Base-by-base conservation (phyloP, 2,329 filamentous ascomycete genomes). In the Triangularia verruculosa region DNA sequence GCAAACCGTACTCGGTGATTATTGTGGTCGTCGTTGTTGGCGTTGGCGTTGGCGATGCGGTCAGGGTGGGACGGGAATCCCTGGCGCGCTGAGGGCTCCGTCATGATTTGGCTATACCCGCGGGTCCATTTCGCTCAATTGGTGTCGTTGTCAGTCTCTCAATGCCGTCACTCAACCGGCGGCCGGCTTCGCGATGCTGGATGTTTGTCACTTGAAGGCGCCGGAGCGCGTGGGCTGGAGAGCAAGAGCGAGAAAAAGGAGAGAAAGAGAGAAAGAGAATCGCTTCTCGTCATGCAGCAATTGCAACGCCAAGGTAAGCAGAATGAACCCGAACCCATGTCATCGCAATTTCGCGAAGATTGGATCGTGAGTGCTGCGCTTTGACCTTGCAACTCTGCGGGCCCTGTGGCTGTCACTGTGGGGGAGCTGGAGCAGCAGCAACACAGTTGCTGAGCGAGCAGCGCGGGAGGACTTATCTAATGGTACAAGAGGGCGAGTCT, bases 341-440 rank as follows among this genome's bases (percentile, higher is more conserved):
- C 66, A 57, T 47, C 43, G 61, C 60, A 68, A 68, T 68, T 59
- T 68, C 62, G 62, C 64, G 43, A 67, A 67, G 64, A 62, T 65
- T 65, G 61, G 34, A 59, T 66, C 59, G 34, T 25, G 34, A 57
- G 28, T 59, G 59, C 25, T 27, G 27, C 62, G 62, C 62, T 66
- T 66, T 62, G 64, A 62, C 64, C 59, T 54, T 39, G 17, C 22
- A 52, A 51, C 32, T 59, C 25, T 59, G 34, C n/a, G 25, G 20
- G 39, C 39, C n/a, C 39, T n/a, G 57, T 59, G 57, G 24, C 22
- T 52, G 52, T 43, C n/a, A 32, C 6, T 59, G 57, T 59, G 57
- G 57, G 39, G 57, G 39, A n/a, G 24, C 39, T 25, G 51, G n/a
- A n/a, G n/a, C 22, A 54, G 25, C 51, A 24, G 22, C 20, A 27